phyloP scores from a whole-genome alignment of 2,329 filamentous ascomycete genomes.

The Cadophora luteo-olivacea region DNA sequence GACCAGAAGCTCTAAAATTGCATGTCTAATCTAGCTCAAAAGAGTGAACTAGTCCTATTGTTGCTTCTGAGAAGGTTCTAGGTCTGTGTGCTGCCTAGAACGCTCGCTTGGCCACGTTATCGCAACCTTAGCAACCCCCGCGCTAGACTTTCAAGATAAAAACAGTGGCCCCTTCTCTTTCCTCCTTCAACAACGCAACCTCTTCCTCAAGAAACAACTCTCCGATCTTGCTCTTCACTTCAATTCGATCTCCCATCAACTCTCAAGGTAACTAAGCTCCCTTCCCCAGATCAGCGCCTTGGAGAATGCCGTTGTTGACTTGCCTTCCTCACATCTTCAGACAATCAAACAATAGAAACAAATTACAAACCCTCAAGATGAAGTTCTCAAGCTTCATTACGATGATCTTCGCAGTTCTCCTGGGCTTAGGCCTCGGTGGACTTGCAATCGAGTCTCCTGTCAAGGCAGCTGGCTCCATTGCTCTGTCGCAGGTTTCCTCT shows the following conservation, averaged over 20 bases:
- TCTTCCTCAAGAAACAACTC: background rate
- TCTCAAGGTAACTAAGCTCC: background rate
- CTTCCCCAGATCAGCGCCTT: background rate
- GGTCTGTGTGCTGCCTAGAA: background rate
- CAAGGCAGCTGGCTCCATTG: background rate
- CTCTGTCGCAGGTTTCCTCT: too few relatives aligned
- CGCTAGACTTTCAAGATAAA: background rate
- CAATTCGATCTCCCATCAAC: background rate
- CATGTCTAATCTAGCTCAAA: background rate
- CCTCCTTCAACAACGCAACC: background rate
- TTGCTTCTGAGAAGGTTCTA: background rate
- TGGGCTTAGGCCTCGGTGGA: background rate
- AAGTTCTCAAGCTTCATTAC: background rate
- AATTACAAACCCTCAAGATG: background rate
- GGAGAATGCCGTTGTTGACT: background rate
- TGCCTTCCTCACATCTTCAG: background rate
- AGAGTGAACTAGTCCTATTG: background rate
- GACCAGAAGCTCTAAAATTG: background rate
- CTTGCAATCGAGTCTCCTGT: background rate
- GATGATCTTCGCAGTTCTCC: background rate
- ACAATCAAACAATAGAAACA: background rate
- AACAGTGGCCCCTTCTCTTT: background rate
- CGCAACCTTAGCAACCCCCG: conserved; percentile 1
- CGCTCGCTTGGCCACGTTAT: background rate
- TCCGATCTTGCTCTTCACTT: background rate